A percentile compares a stretch with the other conserved stretches of the same genome.
These are phyloP conservation scores for Boletellus ananiceps DNA, from an alignment of 768 basidiomycete genomes.

Conservation along the genomic window DNA sequence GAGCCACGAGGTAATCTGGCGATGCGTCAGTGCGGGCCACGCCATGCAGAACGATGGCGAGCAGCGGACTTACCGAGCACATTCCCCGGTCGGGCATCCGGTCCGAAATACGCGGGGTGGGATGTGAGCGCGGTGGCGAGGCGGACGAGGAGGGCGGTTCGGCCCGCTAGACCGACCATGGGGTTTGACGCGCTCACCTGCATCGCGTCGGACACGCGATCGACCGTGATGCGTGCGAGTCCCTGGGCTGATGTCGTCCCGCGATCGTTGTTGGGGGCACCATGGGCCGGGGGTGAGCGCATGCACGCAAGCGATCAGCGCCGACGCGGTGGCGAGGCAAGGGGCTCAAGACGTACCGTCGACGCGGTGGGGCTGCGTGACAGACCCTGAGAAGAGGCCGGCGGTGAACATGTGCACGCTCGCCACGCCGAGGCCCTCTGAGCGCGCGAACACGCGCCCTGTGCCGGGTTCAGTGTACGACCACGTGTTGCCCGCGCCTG, in stretches of 20 bases:
- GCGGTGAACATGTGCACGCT: slow-evolving; percentile 83
- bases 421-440: slow-evolving; percentile 84
- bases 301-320: too few relatives aligned
- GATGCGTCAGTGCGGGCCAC: too few relatives aligned
- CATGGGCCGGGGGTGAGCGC: neutral
- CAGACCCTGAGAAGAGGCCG: slow-evolving; percentile 72
- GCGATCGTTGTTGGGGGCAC: slow-evolving; percentile 1
- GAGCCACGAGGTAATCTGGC: slow-evolving; percentile 62
- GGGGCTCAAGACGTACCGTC: slow-evolving; percentile 52
- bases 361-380: slow-evolving; percentile 60
- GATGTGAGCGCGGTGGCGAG: slow-evolving; percentile 67
- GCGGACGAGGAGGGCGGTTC: slow-evolving; percentile 68
- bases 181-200: slow-evolving; percentile 78
- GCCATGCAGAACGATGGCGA: too few relatives aligned
- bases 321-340: too few relatives aligned
- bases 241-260: slow-evolving; percentile 52
- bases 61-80: slow-evolving; percentile 53
- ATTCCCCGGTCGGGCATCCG: slow-evolving; percentile 73
- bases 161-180: slow-evolving; percentile 88
- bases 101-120: slow-evolving; percentile 67
- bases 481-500: slow-evolving; percentile 87
- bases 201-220: slow-evolving; percentile 61
- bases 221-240: slow-evolving; percentile 57
- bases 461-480: slow-evolving; percentile 59
- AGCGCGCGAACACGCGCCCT: slow-evolving; percentile 54